phyloP scores from a whole-genome alignment of 139 green algal species.

The Chlorella sp. region DNA sequence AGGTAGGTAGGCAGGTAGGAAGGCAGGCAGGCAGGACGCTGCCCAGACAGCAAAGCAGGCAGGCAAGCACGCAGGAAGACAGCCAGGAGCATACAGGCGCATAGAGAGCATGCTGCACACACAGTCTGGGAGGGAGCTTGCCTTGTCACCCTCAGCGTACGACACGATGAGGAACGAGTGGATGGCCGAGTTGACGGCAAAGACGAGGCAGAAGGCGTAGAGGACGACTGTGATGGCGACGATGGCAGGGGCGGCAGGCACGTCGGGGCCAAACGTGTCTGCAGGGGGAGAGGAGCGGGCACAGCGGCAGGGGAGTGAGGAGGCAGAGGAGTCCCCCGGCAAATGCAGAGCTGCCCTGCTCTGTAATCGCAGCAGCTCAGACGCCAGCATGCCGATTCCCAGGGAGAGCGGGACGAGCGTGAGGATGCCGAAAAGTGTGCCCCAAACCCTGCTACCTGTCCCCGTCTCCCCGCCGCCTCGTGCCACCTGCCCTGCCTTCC shows the following conservation, averaged over 20 bases:
- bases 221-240: conserved; percentile 52
- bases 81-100: not conserved
- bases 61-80: not conserved
- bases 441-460: not conserved
- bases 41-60: not conserved
- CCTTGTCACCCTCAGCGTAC: conserved; percentile 79
- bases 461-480: not conserved
- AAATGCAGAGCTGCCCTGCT: not conserved
- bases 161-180: conserved; percentile 88
- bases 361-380: not conserved
- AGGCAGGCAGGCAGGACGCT: not conserved
- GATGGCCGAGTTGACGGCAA: conserved; percentile 86
- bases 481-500: not conserved
- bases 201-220: conserved; percentile 81
- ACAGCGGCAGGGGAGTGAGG: not conserved
- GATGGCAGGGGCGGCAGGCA: conserved; percentile 18
- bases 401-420: conserved; percentile 61
- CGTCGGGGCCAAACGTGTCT: conserved; percentile 55
- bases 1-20: not conserved
- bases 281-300: not conserved
- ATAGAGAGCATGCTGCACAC: not conserved
- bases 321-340: not conserved
- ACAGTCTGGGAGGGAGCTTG: not conserved
- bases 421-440: conserved; percentile 45
- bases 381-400: conserved; percentile 61